phyloP scores from a whole-genome alignment of 306 rosid genomes.

The Vigna hirtella region DNA sequence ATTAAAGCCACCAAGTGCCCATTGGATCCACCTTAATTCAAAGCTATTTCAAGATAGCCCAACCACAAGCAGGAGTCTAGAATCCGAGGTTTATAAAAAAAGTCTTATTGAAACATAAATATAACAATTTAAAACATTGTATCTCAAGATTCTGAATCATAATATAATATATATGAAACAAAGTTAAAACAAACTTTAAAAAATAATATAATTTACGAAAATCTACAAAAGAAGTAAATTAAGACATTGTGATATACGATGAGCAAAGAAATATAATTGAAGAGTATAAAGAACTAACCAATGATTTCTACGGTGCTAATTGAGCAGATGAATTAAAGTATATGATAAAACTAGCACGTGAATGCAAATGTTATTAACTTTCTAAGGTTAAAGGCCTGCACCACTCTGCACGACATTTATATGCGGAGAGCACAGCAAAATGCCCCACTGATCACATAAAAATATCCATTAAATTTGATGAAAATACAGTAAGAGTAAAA shows the following conservation, averaged over 20 bases:
- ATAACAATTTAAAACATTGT: no score
- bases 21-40: not conserved
- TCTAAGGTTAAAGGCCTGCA: slow-evolving; percentile 63
- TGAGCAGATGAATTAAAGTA: not conserved
- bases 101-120: no score
- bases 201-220: no score
- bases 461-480: slow-evolving; percentile 69
- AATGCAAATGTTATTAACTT: slow-evolving; percentile 45
- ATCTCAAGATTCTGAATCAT: no score
- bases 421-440: slow-evolving; percentile 61
- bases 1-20: not conserved
- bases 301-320: not conserved
- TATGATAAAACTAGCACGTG: slow-evolving; percentile 10
- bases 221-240: no score
- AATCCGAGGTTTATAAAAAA: not conserved
- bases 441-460: slow-evolving; percentile 58
- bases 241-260: no score
- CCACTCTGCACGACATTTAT: slow-evolving; percentile 59
- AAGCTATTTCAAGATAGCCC: not conserved
- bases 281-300: not conserved
- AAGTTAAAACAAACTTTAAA: no score
- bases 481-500: slow-evolving; percentile 46
- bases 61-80: not conserved
- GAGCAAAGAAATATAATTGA: not conserved
- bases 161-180: no score